phyloP scores from a whole-genome alignment of 202 grass and related monocot genomes.

The Schoenoplectus tabernaemontani region DNA sequence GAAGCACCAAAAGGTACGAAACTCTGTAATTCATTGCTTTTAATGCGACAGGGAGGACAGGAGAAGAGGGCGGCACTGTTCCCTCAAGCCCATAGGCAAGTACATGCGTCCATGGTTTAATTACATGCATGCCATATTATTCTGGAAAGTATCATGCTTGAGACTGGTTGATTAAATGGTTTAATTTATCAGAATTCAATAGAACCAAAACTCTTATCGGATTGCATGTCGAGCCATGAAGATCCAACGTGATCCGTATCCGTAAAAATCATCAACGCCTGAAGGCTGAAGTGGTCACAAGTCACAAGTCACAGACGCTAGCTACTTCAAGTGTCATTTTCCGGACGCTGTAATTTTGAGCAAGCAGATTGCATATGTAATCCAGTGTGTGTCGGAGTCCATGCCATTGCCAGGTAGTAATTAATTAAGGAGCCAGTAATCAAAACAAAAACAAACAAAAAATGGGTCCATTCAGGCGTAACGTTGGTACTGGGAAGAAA shows the following conservation, averaged over 20 bases:
- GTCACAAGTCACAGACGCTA: neutral
- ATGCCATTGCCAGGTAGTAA: neutral
- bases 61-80: neutral
- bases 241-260: neutral
- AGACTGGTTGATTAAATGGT: neutral
- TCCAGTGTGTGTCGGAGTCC: neutral
- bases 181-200: neutral
- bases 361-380: neutral
- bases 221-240: neutral
- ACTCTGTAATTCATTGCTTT: neutral
- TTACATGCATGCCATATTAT: neutral
- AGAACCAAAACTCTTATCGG: neutral
- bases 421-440: neutral
- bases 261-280: neutral
- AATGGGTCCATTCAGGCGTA: neutral
- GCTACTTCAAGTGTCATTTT: neutral
- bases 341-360: neutral
- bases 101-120: neutral
- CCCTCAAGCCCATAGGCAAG: neutral
- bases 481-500: neutral
- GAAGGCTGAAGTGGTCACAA: constrained; percentile 2
- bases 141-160: neutral
- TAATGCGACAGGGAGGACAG: neutral
- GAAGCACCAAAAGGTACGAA: neutral
- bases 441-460: neutral